These are phyloP conservation scores for Fomitopsis palustris DNA, from an alignment of 1,284 basidiomycete genomes.

Conservation along the genomic window DNA sequence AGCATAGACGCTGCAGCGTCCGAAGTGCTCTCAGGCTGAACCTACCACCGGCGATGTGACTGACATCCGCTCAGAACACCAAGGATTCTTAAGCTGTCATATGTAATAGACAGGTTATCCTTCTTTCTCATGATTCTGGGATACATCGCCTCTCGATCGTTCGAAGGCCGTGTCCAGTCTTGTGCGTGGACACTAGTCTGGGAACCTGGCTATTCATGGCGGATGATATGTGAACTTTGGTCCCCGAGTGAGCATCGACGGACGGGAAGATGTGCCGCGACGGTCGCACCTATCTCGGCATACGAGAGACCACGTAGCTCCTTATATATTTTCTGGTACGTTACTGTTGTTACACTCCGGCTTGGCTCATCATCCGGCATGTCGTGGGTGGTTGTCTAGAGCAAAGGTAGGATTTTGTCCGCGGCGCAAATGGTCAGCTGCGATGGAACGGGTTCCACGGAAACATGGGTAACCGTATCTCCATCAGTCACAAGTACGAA, in stretches of 20 bases:
- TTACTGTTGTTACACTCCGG: background rate
- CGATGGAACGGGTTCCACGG: slow-evolving; percentile 55
- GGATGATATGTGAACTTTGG: background rate
- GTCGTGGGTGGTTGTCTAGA: slow-evolving; percentile 24
- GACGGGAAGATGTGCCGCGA: no score
- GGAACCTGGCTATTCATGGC: no score
- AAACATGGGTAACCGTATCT: slow-evolving; percentile 49
- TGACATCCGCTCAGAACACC: background rate
- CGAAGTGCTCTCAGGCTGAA: no score
- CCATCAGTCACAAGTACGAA: slow-evolving; percentile 56
- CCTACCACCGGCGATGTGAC: no score
- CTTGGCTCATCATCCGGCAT: background rate
- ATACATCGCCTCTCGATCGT: background rate
- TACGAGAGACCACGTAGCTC: no score
- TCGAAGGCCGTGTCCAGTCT: background rate
- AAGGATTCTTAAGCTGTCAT: background rate
- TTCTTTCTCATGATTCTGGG: no score
- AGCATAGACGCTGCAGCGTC: no score
- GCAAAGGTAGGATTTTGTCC: slow-evolving; percentile 50
- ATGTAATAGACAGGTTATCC: no score
- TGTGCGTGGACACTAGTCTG: background rate
- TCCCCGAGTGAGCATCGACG: no score
- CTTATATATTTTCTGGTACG: background rate
- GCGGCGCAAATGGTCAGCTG: slow-evolving; percentile 58
- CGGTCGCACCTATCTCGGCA: no score